These are phyloP conservation scores for Polytrichum formosum DNA, from an alignment of 225 moss, liverwort and hornwort species.

Conservation along the genomic window DNA sequence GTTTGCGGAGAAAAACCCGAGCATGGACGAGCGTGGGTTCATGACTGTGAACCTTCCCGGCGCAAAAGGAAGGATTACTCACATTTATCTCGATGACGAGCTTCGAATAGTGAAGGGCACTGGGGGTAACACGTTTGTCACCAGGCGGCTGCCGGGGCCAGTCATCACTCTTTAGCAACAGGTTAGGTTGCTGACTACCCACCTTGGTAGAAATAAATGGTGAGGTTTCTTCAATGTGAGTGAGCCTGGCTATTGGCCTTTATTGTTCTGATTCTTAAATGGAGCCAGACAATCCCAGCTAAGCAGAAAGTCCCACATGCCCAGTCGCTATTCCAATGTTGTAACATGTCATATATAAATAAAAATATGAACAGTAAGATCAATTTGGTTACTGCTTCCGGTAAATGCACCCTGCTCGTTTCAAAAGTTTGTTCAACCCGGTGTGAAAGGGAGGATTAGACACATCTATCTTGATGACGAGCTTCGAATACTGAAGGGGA, in stretches of 20 bases:
- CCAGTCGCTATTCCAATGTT: too few relatives aligned
- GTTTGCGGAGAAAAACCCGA: conserved; percentile 32
- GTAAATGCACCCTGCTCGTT: too few relatives aligned
- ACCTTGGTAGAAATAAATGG: too few relatives aligned
- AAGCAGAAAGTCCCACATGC: too few relatives aligned
- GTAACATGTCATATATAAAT: too few relatives aligned
- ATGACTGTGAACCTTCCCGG: conserved; percentile 15
- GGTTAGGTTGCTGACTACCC: too few relatives aligned
- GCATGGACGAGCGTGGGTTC: conserved; percentile 44
- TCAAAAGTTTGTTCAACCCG: not conserved
- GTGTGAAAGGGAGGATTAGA: conserved; percentile 14
- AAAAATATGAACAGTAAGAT: too few relatives aligned
- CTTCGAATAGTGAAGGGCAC: conserved; percentile 46
- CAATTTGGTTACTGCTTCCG: too few relatives aligned
- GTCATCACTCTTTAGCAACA: conserved; percentile 15
- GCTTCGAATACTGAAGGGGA: conserved; percentile 41
- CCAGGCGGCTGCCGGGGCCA: conserved; percentile 26
- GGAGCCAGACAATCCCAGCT: too few relatives aligned
- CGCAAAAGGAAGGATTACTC: conserved; percentile 14
- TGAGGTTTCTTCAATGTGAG: too few relatives aligned
- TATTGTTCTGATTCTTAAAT: too few relatives aligned
- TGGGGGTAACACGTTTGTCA: conserved; percentile 21
- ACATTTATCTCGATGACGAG: conserved; percentile 45
- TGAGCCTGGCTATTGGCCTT: too few relatives aligned
- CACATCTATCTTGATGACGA: conserved; percentile 45